Percentiles rank a stretch among this genome's conserved stretches.
phyloP scores from a whole-genome alignment of 345 rosid species.

The Barbarea vulgaris region DNA sequence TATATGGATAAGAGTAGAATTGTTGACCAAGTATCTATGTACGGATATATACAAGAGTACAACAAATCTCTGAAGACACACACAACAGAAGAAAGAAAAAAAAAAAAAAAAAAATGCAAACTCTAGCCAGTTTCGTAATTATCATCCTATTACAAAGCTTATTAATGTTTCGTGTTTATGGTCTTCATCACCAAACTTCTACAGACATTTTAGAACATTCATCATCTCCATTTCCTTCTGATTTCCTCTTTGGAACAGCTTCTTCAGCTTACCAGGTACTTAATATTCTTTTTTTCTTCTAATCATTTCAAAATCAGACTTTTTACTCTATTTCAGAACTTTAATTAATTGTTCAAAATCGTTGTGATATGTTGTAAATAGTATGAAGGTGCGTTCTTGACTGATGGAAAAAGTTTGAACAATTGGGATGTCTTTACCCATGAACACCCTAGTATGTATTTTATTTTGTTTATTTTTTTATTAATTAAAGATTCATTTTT shows the following conservation, averaged over 20 bases:
- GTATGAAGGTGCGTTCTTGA: slow-evolving; percentile 58
- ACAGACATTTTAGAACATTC: not conserved
- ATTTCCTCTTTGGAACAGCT: slow-evolving; percentile 79
- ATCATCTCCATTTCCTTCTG: slow-evolving; percentile 43
- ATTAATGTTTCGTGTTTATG: not conserved
- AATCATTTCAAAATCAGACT: not conserved
- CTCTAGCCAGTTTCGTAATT: not conserved
- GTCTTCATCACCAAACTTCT: not conserved
- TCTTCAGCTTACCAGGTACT: slow-evolving; percentile 80
- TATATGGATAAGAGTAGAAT: not conserved
- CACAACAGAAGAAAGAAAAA: not conserved
- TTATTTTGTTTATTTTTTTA: not conserved
- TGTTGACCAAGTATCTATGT: not conserved
- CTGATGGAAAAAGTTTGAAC: slow-evolving; percentile 54
- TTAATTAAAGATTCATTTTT: not conserved
- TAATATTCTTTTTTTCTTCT: not conserved
- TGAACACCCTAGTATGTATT: slow-evolving; percentile 12
- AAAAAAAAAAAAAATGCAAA: not conserved
- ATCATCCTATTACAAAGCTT: slow-evolving; percentile 9
- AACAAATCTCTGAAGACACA: not conserved
- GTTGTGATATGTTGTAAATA: slow-evolving; percentile 12
- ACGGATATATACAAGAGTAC: not conserved
- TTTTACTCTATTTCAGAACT: not conserved
- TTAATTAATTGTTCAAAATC: no score
- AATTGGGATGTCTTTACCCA: slow-evolving; percentile 58